A percentile compares a stretch with the other conserved stretches of the same genome.
These are phyloP conservation scores for Aspergillus nidulans DNA, from an alignment of 495 filamentous ascomycete genomes.

Conservation along the genomic window DNA sequence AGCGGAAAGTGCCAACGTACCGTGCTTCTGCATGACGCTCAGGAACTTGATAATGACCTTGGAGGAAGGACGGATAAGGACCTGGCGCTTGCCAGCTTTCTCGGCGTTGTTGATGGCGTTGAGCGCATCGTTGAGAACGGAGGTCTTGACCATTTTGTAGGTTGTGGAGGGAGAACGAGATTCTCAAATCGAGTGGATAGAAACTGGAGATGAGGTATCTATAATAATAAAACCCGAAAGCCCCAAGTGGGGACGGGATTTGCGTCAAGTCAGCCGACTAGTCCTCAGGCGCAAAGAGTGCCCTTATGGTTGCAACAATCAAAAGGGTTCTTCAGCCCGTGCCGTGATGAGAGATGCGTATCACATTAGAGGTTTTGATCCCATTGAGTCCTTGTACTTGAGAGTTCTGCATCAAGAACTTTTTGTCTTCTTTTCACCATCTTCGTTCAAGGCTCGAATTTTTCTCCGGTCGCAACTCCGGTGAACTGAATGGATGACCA, in stretches of 20 bases:
- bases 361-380: slow-evolving; percentile 37
- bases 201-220: slow-evolving; percentile 73
- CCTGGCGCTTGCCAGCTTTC: slow-evolving; percentile 97
- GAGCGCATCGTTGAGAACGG: slow-evolving; percentile 97
- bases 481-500: slow-evolving; percentile 12
- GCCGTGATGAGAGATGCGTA: slow-evolving; percentile 71
- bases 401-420: slow-evolving; percentile 3
- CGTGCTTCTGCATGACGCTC: slow-evolving; percentile 96
- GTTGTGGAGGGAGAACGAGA: slow-evolving; percentile 45
- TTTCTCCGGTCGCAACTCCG: slow-evolving; percentile 15
- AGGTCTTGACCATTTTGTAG: slow-evolving; percentile 96
- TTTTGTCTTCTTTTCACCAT: background rate
- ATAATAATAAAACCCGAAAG: slow-evolving; percentile 13
- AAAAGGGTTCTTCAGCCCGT: slow-evolving; percentile 92
- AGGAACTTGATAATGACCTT: slow-evolving; percentile 99
- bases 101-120: slow-evolving; percentile 99
- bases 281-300: slow-evolving; percentile 90
- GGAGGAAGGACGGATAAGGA: slow-evolving; percentile 90
- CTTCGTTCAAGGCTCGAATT: background rate
- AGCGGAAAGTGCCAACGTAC: slow-evolving; percentile 55
- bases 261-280: slow-evolving; percentile 72
- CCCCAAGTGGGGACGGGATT: slow-evolving; percentile 43
- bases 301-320: slow-evolving; percentile 51
- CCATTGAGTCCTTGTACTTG: slow-evolving; percentile 1
- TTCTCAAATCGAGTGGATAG: slow-evolving; percentile 71